Conservation (phyloP, 2,329 filamentous ascomycete genomes). For the Cercospora sp. region DNA sequence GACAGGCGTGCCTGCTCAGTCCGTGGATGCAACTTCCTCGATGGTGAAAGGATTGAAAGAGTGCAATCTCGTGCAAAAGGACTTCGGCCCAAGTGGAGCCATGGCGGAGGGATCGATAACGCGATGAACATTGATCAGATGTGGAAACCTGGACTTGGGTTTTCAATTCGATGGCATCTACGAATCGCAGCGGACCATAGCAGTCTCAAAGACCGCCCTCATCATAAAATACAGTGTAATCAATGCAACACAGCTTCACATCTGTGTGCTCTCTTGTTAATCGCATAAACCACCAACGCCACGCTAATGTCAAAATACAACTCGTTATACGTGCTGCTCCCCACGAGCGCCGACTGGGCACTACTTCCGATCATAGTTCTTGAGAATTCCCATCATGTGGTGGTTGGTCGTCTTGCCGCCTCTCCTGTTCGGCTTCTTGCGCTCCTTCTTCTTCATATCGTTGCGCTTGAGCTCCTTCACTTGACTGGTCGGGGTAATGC, state of each 20-base stretch:
- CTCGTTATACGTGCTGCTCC: background rate
- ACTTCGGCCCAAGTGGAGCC: background rate
- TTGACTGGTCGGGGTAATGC: slow-evolving; percentile 81
- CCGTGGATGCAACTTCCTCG: background rate
- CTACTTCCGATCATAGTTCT: slow-evolving; percentile 59
- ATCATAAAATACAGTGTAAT: background rate
- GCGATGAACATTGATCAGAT: background rate
- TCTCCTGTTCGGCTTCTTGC: slow-evolving; percentile 72
- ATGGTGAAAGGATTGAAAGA: background rate
- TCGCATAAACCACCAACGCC: slow-evolving; percentile 10
- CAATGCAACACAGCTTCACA: background rate
- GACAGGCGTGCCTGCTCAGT: background rate
- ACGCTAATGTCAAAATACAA: slow-evolving; percentile 16
- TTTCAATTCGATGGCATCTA: background rate
- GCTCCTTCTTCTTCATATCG: slow-evolving; percentile 58
- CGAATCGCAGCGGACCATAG: background rate
- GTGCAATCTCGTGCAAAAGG: background rate
- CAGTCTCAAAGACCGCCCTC: background rate
- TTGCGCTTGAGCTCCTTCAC: slow-evolving; percentile 64
- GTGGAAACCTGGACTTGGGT: background rate
- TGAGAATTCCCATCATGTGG: slow-evolving; percentile 80
- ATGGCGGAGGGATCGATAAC: background rate
- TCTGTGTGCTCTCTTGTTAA: background rate
- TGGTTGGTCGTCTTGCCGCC: slow-evolving; percentile 82
- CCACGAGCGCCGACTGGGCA: background rate